Evolutionary conservation across 768 basidiomycete species (phyloP), one percentile per base, ranked within the genome.

Genomic region (Xerocomellus amylosporus): DNA sequence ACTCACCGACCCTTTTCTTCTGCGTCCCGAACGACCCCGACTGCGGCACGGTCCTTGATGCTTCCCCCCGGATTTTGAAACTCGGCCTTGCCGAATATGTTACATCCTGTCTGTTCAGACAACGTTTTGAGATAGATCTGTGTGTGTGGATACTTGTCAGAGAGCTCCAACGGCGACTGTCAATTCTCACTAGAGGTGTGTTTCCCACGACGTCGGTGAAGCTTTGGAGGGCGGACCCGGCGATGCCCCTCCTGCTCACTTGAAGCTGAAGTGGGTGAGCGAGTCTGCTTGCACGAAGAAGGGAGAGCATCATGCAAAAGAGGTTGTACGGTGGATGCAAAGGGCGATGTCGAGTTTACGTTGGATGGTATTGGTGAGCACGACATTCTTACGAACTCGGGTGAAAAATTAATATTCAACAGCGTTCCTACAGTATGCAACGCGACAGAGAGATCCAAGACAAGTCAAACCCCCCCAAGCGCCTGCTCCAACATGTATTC

Each of bases 11-110:
- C 95, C 62, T 81, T 80, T 64, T 85, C 78, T 73, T 98, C 96
- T 4, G 96, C 96, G 67, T 94, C 87, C 49, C 76, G 76, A 45
- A 99, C 74, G 48, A 99, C 79, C 30, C 91, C 93, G 15, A 97
- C 79, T 2, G 96, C 97, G 37, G 97, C 97, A 44, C 97, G 86
- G 68, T 99, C 97, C 74, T 99, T 99, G 61, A 99, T 92, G 58
- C 91, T 94, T 38, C 96, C 96, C 6, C 97, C 97, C 0, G 97
- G 97, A 65, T 98, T 98, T 75, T 97, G 94, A 67, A 97, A 95
- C 73, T 99, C 97, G 19, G 97, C 93, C 70, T 99, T 98, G n/a
- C 90, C 95, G 45, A 86, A 86, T 56, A 98, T 93, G 49, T 82
- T 82, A 51, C 83, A 85, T 15, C 93, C 94, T 1, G 85, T 91